Percentiles rank a stretch among this genome's conserved stretches.
These are phyloP conservation scores for Striga asiatica DNA, from an alignment of 257 asterid species.

Conservation along the genomic window DNA sequence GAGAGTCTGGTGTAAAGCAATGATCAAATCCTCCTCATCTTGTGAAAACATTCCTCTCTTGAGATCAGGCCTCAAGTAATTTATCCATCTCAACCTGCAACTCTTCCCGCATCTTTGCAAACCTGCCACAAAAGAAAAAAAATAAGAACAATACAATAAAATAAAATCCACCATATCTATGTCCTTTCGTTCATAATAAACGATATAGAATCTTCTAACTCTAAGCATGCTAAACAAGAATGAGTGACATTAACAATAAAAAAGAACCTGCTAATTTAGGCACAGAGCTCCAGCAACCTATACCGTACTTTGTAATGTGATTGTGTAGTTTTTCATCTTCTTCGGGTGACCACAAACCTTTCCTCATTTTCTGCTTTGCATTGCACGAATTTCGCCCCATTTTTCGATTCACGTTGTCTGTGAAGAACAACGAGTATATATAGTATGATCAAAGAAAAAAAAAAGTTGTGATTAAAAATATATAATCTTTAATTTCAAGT, in stretches of 20 bases:
- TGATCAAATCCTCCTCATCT: constrained; percentile 61
- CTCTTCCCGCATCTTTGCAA: constrained; percentile 83
- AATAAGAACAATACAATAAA: neutral
- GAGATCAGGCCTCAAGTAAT: constrained; percentile 74
- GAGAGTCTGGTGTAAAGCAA: constrained; percentile 48
- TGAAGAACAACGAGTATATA: too few species aligned
- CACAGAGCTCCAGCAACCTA: constrained; percentile 93
- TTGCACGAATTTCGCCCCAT: constrained; percentile 74
- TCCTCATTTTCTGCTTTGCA: constrained; percentile 58
- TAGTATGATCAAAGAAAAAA: neutral
- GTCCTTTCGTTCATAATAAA: too few species aligned
- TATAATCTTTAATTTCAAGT: too few species aligned
- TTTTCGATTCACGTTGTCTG: constrained; percentile 1
- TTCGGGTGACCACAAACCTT: constrained; percentile 94
- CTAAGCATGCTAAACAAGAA: too few species aligned
- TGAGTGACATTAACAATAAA: too few species aligned
- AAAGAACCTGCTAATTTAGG: constrained; percentile 73
- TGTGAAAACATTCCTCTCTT: constrained; percentile 77
- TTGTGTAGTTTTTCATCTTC: constrained; percentile 68
- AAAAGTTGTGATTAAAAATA: neutral
- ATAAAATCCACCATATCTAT: too few species aligned
- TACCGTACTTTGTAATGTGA: constrained; percentile 55
- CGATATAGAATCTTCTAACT: too few species aligned
- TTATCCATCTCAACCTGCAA: constrained; percentile 77
- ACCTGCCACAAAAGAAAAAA: too few species aligned